phyloP scores from a whole-genome alignment of 2,329 filamentous ascomycete genomes.

The Fusarium gaditjirri region DNA sequence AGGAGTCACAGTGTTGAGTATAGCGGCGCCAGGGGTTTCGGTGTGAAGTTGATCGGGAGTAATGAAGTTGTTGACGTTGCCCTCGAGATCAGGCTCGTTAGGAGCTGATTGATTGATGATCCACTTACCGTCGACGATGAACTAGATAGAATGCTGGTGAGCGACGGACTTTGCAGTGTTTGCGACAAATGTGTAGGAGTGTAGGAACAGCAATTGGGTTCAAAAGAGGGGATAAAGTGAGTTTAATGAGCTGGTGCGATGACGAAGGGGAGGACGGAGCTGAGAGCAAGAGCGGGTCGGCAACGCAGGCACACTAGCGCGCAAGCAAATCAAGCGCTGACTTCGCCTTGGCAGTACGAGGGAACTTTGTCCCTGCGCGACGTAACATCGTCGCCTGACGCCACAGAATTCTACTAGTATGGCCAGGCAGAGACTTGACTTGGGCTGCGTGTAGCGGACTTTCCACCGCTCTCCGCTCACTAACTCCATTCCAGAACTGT shows the following conservation, averaged over 20 bases:
- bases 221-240: constrained; percentile 28
- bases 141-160: constrained; percentile 65
- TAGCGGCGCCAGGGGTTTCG: constrained; percentile 58
- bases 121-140: constrained; percentile 95
- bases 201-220: constrained; percentile 38
- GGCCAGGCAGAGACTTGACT: constrained; percentile 27
- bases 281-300: constrained; percentile 35
- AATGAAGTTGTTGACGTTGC: constrained; percentile 94
- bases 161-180: constrained; percentile 22
- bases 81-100: constrained; percentile 82
- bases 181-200: constrained; percentile 14
- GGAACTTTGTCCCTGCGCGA: constrained; percentile 19
- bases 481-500: constrained; percentile 37
- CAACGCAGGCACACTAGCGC: constrained; percentile 44
- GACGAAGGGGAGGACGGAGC: constrained; percentile 31
- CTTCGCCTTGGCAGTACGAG: constrained; percentile 31
- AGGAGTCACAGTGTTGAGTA: constrained; percentile 75
- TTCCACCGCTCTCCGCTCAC: constrained; percentile 34
- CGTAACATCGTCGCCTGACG: constrained; percentile 21
- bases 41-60: constrained; percentile 74
- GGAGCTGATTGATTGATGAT: constrained; percentile 82
- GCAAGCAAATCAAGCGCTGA: constrained; percentile 37
- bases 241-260: constrained; percentile 35
- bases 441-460: constrained; percentile 27
- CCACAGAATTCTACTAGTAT: constrained; percentile 33